Evolutionary conservation across 2,329 filamentous ascomycete species (phyloP), one percentile per base, ranked within the genome.

Genomic region (Cercospora sesami): DNA sequence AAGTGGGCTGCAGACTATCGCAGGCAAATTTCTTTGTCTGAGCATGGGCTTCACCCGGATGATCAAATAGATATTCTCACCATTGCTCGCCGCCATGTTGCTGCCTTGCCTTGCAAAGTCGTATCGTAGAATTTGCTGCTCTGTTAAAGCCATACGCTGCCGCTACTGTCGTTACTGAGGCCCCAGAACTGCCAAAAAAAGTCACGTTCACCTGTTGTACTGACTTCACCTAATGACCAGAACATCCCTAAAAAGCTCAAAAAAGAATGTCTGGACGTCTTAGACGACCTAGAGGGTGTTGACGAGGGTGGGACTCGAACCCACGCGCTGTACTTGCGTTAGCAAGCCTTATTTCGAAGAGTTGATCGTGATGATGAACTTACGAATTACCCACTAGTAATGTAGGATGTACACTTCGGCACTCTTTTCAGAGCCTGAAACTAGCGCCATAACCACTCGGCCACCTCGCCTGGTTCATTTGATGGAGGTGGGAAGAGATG

Each of bases 221-320:
- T n/a, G 3, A 42, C 16, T n/a, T 42, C 36, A 39, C 14, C 36
- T 39, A 14, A 36, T 36, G 33, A 16, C 33, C 33, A 36, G 1
- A 39, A n/a, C 36, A 39, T 16, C 33, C 14, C 33, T 16, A 16
- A 36, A 36, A 36, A 16, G 12, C 2, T 36, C 33, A 36, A 36
- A 36, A 36, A 36, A 36, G 1, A 0, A 6, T 39, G 14, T 36
- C 33, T 36, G 31, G 5, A 36, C 33, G 12, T 36, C 39, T 45
- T 8, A 45, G 39, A 45, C 6, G 39, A 2, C 39, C 6, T 45
- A 45, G 39, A 18, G 39, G 39, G 39, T 18, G 16, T 14, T 36
- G 65, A 68, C 36, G 60, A 72, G 66, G 69, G 72, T 75, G 72
- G 73, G 73, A 74, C 68, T 75, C 72, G 73, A 75, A 75, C 73